These are phyloP conservation scores for Aristolochia californica DNA, from an alignment of 164 flowering plant species.

Conservation along the genomic window DNA sequence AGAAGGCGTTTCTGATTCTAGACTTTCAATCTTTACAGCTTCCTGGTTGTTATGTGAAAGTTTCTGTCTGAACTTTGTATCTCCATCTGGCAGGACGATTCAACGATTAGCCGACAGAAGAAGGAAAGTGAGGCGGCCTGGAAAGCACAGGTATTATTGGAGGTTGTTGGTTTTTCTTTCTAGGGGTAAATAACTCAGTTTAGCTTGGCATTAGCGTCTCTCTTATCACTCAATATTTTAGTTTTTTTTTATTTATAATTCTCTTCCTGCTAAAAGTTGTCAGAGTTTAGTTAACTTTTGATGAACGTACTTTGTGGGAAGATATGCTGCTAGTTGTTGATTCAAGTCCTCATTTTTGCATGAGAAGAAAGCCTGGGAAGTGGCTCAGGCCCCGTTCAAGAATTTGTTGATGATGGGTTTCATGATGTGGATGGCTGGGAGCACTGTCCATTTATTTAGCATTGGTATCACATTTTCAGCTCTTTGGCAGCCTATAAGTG, in stretches of 20 bases:
- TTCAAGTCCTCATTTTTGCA: not conserved
- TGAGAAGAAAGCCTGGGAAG: constrained; percentile 98
- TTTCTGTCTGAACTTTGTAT: too few relatives aligned
- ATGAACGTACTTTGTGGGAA: not conserved
- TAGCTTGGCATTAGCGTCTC: not conserved
- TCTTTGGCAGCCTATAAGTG: constrained; percentile 95
- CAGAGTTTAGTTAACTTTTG: not conserved
- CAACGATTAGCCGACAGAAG: not conserved
- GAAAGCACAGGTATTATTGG: not conserved
- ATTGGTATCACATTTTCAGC: constrained; percentile 97
- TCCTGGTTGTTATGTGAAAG: too few relatives aligned
- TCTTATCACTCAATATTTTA: too few relatives aligned
- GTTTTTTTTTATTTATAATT: too few relatives aligned
- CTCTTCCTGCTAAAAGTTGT: too few relatives aligned
- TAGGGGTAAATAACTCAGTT: not conserved
- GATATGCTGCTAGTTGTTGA: not conserved
- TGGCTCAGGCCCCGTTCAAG: constrained; percentile 90
- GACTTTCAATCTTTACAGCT: too few relatives aligned
- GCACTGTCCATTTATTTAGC: constrained; percentile 91
- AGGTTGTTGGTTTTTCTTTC: not conserved
- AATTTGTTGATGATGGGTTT: constrained; percentile 97
- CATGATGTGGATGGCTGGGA: constrained; percentile 99
- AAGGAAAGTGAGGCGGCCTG: not conserved
- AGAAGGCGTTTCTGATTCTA: too few relatives aligned
- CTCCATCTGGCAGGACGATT: not conserved